Conservation (phyloP, 2,329 filamentous ascomycete genomes). For the Trichoderma afroharzianum region DNA sequence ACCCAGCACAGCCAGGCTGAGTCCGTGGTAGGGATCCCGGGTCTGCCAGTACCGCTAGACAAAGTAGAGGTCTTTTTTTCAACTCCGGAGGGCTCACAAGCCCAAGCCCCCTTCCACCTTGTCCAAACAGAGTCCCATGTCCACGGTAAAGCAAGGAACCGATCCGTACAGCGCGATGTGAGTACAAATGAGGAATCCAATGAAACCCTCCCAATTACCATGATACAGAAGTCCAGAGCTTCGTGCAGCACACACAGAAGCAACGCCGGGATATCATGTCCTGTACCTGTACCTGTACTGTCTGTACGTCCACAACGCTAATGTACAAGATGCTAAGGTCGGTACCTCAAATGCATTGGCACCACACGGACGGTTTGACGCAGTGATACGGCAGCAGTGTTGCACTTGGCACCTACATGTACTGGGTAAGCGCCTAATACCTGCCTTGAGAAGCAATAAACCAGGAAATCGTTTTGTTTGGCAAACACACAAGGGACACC, state of each 20-base stretch:
- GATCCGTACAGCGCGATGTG: not conserved
- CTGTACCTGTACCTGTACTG: not conserved
- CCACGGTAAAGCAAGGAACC: not conserved
- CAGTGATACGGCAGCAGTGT: not conserved
- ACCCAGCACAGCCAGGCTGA: not conserved
- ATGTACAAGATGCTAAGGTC: not conserved
- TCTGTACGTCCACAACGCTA: not conserved
- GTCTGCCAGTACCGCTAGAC: not conserved
- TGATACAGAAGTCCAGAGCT: not conserved
- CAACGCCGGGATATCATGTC: not conserved
- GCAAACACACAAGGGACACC: not conserved
- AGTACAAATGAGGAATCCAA: not conserved
- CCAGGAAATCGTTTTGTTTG: not conserved
- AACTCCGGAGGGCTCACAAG: not conserved
- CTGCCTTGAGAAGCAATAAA: too few relatives aligned
- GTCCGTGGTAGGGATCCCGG: not conserved
- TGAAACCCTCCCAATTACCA: not conserved
- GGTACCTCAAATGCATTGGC: not conserved
- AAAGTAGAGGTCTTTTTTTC: not conserved
- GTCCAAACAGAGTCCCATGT: not conserved
- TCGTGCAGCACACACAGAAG: not conserved
- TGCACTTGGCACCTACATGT: not conserved
- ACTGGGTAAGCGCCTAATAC: not conserved
- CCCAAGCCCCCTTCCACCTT: not conserved
- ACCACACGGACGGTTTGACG: constrained; percentile 3